Conservation (phyloP, 441 rosid species). For the Mallotus japonicus region DNA sequence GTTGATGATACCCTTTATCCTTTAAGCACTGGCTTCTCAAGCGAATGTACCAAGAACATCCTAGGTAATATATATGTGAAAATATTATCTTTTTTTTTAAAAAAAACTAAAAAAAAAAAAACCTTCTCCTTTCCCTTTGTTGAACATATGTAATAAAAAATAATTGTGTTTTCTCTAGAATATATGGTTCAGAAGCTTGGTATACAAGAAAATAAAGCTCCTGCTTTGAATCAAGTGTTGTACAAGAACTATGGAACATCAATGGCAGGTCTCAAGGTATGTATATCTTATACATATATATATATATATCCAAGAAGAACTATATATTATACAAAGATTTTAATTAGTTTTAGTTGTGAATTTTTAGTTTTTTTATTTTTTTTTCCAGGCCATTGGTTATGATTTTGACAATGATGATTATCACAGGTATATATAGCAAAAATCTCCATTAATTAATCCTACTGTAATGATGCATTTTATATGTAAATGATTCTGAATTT, state of each 20-base stretch:
- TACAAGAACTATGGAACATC: conserved; percentile 91
- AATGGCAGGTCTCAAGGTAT: conserved; percentile 94
- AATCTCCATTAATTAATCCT: background rate
- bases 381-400: conserved; percentile 72
- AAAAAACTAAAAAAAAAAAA: too few species aligned
- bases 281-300: background rate
- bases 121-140: too few species aligned
- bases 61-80: conserved; percentile 37
- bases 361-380: background rate
- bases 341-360: background rate
- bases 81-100: too few species aligned
- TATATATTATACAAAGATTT: background rate
- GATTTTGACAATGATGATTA: conserved; percentile 80
- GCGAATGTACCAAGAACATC: conserved; percentile 56
- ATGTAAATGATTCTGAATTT: background rate
- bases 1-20: conserved; percentile 92
- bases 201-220: conserved; percentile 44
- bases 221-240: conserved; percentile 48
- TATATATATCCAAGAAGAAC: too few species aligned
- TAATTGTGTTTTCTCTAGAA: conserved; percentile 36
- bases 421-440: conserved; percentile 47
- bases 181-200: conserved; percentile 79
- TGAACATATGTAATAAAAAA: too few species aligned
- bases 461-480: background rate
- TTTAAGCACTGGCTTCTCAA: conserved; percentile 64